phyloP scores from a whole-genome alignment of 805 yeast species.

The Grigorovia yakushimaensis region DNA sequence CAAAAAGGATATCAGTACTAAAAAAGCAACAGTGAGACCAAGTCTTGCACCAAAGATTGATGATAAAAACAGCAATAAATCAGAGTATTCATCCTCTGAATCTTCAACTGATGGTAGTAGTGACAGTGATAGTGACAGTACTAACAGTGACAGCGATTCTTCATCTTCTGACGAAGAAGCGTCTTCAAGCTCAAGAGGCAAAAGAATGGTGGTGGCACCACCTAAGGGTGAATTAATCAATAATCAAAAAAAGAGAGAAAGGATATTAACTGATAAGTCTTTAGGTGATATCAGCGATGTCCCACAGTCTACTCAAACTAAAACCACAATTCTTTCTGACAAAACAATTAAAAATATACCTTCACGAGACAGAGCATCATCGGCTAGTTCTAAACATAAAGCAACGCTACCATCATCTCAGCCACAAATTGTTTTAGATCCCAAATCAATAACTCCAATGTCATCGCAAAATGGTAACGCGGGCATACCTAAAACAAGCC shows the following conservation, averaged over 20 bases:
- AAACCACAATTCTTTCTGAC: conserved; percentile 2
- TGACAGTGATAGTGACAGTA: not conserved
- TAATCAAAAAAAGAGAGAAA: not conserved
- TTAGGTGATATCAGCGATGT: conserved; percentile 10
- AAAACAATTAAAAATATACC: conserved; percentile 1
- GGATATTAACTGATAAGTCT: conserved; percentile 1
- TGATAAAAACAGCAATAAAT: not conserved
- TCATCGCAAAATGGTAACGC: conserved; percentile 1
- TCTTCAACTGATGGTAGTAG: not conserved
- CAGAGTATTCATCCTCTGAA: not conserved
- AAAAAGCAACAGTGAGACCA: not conserved
- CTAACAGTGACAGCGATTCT: not conserved
- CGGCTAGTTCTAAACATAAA: conserved; percentile 1
- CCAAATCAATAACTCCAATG: not conserved
- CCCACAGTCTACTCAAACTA: conserved; percentile 18
- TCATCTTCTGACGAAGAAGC: conserved; percentile 23
- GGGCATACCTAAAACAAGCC: conserved; percentile 5
- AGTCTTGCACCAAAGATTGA: not conserved
- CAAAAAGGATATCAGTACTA: not conserved
- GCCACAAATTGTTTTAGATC: not conserved
- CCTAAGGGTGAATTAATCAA: conserved; percentile 30
- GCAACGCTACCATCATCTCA: conserved; percentile 3
- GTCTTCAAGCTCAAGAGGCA: conserved; percentile 15
- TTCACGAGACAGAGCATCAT: not conserved
- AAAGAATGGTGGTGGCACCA: conserved; percentile 38